Evolutionary conservation across 2,329 filamentous ascomycete species (phyloP).

Genomic region (Sclerotinia trifoliorum): DNA sequence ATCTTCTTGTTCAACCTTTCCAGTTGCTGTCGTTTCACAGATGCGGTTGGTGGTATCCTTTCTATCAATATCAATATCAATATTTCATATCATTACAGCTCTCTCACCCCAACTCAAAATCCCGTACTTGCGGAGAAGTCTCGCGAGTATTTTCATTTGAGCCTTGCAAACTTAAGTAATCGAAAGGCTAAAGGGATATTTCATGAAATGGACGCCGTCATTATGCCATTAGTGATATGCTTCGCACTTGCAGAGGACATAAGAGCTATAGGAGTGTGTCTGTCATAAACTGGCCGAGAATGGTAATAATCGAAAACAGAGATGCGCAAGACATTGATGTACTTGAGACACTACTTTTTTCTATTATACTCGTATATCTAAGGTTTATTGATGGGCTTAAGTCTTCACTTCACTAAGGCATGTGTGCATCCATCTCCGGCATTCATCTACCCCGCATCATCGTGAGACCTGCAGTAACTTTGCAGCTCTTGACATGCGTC

Average conservation of each 20-base stretch:
- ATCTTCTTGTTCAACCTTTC: no score
- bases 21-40: neutral
- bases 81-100: neutral
- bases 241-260: neutral
- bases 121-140: neutral
- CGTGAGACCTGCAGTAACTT: neutral
- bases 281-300: neutral
- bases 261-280: neutral
- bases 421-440: neutral
- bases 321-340: neutral
- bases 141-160: neutral
- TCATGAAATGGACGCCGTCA: no score
- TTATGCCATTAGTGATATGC: neutral
- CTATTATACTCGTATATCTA: neutral
- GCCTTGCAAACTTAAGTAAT: no score
- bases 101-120: neutral
- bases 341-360: neutral
- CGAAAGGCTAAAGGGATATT: no score
- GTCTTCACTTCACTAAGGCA: neutral
- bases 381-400: neutral
- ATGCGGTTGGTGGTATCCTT: neutral
- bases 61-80: neutral
- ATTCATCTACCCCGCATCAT: slow-evolving; percentile 7
- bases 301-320: neutral
- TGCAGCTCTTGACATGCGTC: neutral